Evolutionary conservation across 352 stramenopile genomes (phyloP).

Genomic region (Phytophthora pinifolia): DNA sequence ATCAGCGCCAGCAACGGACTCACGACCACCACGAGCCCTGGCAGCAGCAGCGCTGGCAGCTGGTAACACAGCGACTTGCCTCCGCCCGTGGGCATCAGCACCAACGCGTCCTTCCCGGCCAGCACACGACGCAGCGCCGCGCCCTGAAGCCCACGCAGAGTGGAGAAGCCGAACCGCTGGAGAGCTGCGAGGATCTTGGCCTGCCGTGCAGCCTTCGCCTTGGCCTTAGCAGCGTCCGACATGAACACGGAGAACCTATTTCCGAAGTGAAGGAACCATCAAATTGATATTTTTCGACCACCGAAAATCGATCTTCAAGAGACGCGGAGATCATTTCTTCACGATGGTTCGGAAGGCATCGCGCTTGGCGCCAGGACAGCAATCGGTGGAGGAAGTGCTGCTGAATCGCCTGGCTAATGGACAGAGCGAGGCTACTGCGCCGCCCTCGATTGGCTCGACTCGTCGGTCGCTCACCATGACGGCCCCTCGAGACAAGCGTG

Average conservation of each 20-base stretch:
- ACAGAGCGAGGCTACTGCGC: conserved; percentile 2
- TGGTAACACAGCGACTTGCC: conserved; percentile 98
- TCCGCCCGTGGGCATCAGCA: conserved; percentile 96
- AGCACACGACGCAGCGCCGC: conserved; percentile 47
- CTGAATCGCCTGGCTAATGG: conserved; percentile 46
- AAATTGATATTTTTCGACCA: conserved; percentile 1
- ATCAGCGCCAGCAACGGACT: conserved; percentile 90
- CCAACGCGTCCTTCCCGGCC: conserved; percentile 54
- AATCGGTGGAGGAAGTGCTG: conserved; percentile 72
- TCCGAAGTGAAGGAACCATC: conserved; percentile 12
- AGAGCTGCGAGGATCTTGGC: conserved; percentile 53
- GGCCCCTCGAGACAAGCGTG: conserved; percentile 9
- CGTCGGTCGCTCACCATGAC: conserved; percentile 11
- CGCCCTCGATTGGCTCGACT: neutral
- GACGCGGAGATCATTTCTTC: conserved; percentile 2
- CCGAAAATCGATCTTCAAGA: conserved; percentile 17
- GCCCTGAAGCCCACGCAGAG: conserved; percentile 44
- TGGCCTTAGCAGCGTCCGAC: conserved; percentile 4
- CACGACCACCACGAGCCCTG: conserved; percentile 86
- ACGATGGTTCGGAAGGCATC: conserved; percentile 65
- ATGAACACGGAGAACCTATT: neutral
- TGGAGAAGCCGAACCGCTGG: conserved; percentile 44
- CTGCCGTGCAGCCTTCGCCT: conserved; percentile 33
- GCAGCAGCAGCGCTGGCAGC: conserved; percentile 73
- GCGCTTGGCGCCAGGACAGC: conserved; percentile 49